Evolutionary conservation across 495 filamentous ascomycete species (phyloP).

Genomic region (Aspergillus nidulans): DNA sequence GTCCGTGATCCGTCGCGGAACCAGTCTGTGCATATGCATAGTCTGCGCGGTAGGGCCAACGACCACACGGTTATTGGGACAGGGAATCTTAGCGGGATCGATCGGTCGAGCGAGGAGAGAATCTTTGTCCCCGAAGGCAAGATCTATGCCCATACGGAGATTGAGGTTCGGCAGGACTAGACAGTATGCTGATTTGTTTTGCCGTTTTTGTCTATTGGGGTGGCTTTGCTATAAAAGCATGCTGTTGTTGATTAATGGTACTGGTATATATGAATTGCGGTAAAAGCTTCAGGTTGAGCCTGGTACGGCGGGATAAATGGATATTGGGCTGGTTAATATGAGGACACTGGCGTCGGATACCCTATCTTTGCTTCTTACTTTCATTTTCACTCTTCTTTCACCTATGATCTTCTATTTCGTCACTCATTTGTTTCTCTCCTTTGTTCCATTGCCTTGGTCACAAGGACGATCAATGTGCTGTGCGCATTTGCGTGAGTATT

Average conservation of each 20-base stretch:
- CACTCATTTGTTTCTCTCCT: neutral
- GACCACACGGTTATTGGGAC: constrained; percentile 22
- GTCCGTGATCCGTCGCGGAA: constrained; percentile 16
- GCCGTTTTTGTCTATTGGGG: too few species aligned
- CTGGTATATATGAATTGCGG: neutral
- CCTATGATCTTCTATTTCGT: neutral
- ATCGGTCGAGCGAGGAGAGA: constrained; percentile 28
- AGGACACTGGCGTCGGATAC: neutral
- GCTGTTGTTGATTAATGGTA: neutral
- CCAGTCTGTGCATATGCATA: neutral
- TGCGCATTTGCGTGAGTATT: too few species aligned
- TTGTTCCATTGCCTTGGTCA: neutral
- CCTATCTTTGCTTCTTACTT: neutral
- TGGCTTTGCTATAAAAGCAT: neutral
- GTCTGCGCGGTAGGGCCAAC: constrained; percentile 1
- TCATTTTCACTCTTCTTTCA: neutral
- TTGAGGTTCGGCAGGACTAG: constrained; percentile 22
- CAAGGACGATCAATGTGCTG: too few species aligned
- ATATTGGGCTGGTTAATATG: neutral
- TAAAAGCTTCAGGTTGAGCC: neutral
- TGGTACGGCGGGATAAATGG: neutral
- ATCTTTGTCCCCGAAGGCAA: constrained; percentile 36
- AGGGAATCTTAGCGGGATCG: constrained; percentile 18
- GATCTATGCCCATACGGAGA: constrained; percentile 36
- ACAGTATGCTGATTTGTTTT: neutral